A percentile compares a stretch with the other conserved stretches of the same genome.
These are phyloP conservation scores for Talaromyces proteolyticus DNA, from an alignment of 495 filamentous ascomycete species.

Conservation along the genomic window DNA sequence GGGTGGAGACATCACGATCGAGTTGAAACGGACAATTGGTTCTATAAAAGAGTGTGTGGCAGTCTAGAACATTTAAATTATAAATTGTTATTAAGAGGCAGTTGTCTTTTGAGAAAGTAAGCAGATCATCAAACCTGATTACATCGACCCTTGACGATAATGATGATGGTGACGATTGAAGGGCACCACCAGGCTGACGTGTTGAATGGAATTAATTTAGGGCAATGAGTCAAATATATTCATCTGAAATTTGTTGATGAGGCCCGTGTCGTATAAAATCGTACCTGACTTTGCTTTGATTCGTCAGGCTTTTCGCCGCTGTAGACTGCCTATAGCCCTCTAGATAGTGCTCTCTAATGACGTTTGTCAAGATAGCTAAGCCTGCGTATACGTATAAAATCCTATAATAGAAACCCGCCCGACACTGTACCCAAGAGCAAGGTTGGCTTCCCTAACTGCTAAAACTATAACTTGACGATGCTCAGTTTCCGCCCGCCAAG, in stretches of 20 bases:
- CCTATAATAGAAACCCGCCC: slow-evolving; percentile 4
- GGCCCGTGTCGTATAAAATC: too few species aligned
- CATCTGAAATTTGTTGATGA: too few species aligned
- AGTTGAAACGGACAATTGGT: neutral
- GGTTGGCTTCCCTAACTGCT: neutral
- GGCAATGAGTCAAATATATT: too few species aligned
- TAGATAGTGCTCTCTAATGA: too few species aligned
- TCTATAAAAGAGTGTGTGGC: neutral
- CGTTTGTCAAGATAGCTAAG: too few species aligned
- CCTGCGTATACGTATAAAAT: neutral
- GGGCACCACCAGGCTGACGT: too few species aligned
- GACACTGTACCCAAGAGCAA: slow-evolving; percentile 2
- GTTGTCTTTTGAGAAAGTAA: neutral
- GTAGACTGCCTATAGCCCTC: neutral
- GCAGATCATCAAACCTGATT: too few species aligned
- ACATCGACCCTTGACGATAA: too few species aligned
- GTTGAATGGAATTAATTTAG: too few species aligned
- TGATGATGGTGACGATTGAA: too few species aligned
- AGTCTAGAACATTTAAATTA: neutral
- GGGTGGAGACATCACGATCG: neutral
- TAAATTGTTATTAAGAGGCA: neutral
- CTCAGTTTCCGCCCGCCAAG: neutral
- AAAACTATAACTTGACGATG: neutral
- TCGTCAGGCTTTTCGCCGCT: neutral
- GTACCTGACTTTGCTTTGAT: neutral